Conservation (phyloP, 2,329 filamentous ascomycete species). For the Talaromyces sp. region DNA sequence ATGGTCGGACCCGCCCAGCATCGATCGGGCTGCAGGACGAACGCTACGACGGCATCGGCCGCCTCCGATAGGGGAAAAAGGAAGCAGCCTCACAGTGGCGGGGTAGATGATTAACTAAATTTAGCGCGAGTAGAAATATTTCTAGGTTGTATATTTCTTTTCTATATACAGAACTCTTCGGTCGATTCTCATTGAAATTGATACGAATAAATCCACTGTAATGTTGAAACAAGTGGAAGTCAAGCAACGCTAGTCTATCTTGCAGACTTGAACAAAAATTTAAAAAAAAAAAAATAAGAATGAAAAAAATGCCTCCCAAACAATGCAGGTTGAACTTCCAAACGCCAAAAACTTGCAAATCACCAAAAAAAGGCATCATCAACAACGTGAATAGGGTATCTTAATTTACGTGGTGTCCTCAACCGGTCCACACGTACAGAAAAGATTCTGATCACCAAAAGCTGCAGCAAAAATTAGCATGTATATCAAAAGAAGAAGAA, state of each 20-base stretch:
- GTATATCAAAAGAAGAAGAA: background rate
- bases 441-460: conserved; percentile 86
- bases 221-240: background rate
- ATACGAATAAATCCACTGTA: background rate
- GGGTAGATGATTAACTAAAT: background rate
- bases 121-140: background rate
- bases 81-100: background rate
- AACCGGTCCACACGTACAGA: conserved; percentile 89
- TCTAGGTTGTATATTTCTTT: background rate
- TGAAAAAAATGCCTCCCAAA: background rate
- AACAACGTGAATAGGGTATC: conserved; percentile 26
- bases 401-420: conserved; percentile 47
- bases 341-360: conserved; percentile 4
- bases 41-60: conserved; percentile 13
- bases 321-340: background rate
- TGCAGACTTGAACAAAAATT: conserved; percentile 1
- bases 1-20: background rate
- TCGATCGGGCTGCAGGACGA: background rate
- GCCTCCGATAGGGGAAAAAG: conserved; percentile 6
- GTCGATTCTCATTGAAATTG: background rate
- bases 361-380: background rate
- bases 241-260: conserved; percentile 4
- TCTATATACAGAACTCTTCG: background rate
- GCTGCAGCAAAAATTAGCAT: conserved; percentile 48
- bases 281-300: background rate